phyloP scores from a whole-genome alignment of 345 rosid species.

The Brassica cretica region DNA sequence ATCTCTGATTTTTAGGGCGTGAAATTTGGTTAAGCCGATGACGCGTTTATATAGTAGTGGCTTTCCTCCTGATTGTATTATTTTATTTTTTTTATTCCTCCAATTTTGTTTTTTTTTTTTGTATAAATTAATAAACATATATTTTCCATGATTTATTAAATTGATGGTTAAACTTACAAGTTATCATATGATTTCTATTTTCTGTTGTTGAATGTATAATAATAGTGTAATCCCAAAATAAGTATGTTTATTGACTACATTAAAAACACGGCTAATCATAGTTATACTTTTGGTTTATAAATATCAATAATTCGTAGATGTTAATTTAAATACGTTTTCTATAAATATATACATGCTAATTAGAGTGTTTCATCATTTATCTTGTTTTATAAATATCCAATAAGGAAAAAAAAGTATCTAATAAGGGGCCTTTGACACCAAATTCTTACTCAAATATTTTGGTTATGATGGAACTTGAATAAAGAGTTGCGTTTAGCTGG shows the following conservation, averaged over 20 bases:
- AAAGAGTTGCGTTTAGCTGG: not conserved
- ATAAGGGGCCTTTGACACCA: not conserved
- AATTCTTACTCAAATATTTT: not conserved
- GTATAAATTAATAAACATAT: not conserved
- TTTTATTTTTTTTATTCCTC: not conserved
- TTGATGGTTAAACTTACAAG: not conserved
- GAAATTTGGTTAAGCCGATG: conserved; percentile 14
- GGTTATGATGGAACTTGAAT: not conserved
- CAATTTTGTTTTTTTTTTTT: not conserved
- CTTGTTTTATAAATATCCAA: not conserved
- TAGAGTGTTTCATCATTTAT: not conserved
- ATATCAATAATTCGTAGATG: not conserved
- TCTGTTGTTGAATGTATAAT: not conserved
- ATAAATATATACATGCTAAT: not conserved
- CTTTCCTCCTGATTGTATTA: not conserved
- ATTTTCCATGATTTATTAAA: not conserved
- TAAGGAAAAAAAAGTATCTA: not conserved
- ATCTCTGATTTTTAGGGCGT: conserved; percentile 29
- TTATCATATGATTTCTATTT: not conserved
- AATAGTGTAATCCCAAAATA: not conserved
- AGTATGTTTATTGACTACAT: not conserved
- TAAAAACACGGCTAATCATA: not conserved
- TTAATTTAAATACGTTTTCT: not conserved
- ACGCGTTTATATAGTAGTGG: conserved; percentile 37
- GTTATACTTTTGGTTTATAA: not conserved